phyloP scores from a whole-genome alignment of 2,329 filamentous ascomycete genomes.

The Coniella lustricola region DNA sequence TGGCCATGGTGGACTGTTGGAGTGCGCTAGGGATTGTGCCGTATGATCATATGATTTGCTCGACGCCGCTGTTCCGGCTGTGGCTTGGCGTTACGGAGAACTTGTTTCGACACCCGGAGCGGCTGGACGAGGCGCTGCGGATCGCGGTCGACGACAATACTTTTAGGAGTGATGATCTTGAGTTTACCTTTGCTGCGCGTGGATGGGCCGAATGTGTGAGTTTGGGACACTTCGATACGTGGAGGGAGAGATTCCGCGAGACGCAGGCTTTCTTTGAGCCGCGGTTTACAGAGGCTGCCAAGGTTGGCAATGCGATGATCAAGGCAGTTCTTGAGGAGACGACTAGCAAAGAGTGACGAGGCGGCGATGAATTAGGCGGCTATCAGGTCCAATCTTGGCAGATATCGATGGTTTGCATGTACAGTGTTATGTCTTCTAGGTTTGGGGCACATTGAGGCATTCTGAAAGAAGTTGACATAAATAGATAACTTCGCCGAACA shows the following conservation, averaged over 20 bases:
- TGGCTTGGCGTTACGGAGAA: constrained; percentile 98
- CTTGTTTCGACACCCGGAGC: constrained; percentile 73
- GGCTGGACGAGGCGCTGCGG: constrained; percentile 78
- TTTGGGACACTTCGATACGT: constrained; percentile 87
- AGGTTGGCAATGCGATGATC: constrained; percentile 94
- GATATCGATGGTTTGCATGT: no score
- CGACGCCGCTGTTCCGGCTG: constrained; percentile 90
- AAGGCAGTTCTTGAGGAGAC: constrained; percentile 88
- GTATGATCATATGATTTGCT: constrained; percentile 99
- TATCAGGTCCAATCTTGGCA: not conserved
- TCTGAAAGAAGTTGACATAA: no score
- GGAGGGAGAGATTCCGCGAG: constrained; percentile 81
- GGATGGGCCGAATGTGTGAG: constrained; percentile 94
- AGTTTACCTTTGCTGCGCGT: constrained; percentile 94
- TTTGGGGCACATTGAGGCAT: no score
- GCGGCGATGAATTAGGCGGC: not conserved
- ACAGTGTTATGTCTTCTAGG: no score
- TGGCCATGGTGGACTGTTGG: constrained; percentile 99
- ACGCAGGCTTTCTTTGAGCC: constrained; percentile 91
- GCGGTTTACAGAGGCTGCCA: constrained; percentile 77
- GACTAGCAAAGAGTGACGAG: constrained; percentile 30
- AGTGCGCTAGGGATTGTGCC: constrained; percentile 87
- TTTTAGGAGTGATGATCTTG: constrained; percentile 90
- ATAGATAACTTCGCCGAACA: no score
- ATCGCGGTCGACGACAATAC: constrained; percentile 85